A percentile compares a stretch with the other conserved stretches of the same genome.
phyloP scores from a whole-genome alignment of 1,284 basidiomycete species.

The Schizopora paradoxa region DNA sequence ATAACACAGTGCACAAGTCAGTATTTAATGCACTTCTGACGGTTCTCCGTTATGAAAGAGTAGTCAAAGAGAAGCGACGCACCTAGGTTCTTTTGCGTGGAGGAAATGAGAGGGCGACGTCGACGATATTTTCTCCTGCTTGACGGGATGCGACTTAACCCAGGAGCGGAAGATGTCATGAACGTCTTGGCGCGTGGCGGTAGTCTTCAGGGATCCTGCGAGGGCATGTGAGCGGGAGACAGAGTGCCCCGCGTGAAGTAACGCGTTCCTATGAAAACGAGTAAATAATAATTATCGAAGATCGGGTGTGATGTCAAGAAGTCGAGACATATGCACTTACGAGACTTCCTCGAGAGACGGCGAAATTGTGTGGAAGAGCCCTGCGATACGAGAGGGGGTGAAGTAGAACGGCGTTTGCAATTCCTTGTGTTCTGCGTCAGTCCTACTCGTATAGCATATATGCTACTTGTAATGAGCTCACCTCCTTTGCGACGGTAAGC shows the following conservation, averaged over 20 bases:
- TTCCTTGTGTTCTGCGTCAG: slow-evolving; percentile 49
- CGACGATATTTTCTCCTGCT: slow-evolving; percentile 72
- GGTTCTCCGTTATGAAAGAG: not conserved
- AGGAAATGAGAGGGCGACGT: slow-evolving; percentile 63
- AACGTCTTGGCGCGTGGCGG: slow-evolving; percentile 67
- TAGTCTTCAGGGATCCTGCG: slow-evolving; percentile 88
- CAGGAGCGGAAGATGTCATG: slow-evolving; percentile 83
- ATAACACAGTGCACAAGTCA: slow-evolving; percentile 1
- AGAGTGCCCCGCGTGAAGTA: slow-evolving; percentile 80
- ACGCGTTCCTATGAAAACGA: slow-evolving; percentile 57
- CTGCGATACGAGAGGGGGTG: slow-evolving; percentile 77
- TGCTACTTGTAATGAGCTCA: slow-evolving; percentile 29
- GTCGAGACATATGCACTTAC: slow-evolving; percentile 40
- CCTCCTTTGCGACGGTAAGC: slow-evolving; percentile 86
- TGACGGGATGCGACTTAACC: slow-evolving; percentile 80
- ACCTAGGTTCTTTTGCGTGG: slow-evolving; percentile 65
- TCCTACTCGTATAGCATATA: not conserved
- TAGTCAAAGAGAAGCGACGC: slow-evolving; percentile 23
- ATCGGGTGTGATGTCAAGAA: not conserved
- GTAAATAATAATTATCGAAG: not conserved
- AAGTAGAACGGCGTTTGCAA: slow-evolving; percentile 85
- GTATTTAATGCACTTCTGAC: not conserved
- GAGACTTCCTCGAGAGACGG: slow-evolving; percentile 71
- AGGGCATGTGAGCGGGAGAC: slow-evolving; percentile 89
- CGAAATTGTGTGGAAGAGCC: slow-evolving; percentile 78